Evolutionary conservation across 1,284 basidiomycete species (phyloP), one percentile per base, ranked within the genome.

Genomic region (Trametes polyzona): DNA sequence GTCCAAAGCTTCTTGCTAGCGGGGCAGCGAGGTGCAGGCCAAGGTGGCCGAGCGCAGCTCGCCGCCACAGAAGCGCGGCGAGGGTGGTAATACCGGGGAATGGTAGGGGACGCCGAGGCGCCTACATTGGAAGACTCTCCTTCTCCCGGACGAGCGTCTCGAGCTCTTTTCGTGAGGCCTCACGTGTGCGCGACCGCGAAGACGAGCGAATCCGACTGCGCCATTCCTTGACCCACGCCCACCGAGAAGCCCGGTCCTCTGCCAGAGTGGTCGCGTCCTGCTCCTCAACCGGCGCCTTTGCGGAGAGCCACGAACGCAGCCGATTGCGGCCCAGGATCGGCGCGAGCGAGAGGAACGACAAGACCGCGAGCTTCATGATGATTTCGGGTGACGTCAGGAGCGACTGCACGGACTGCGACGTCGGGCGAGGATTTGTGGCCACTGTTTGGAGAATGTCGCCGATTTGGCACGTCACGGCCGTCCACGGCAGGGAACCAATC

Each of bases 381-480:
- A 92, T 87, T 54, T 82, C 78, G 10, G 90, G 90, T 1, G 87
- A 87, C 36, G 86, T 76, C 32, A 93, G 73, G 17, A 92, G 71
- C 16, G 86, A 88, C 51, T 87, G 85, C 9, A 93, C 82, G 4
- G 87, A 88, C 69, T 88, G 82, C 55, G 86, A 80, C 12, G 82
- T 82, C 7, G 86, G 82, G 7, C 85, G 83, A 1, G 88, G 83
- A 7, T 84, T 80, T 9, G 84, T 84, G 19, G 88, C 86, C 24
- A 90, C 82, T 0, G 88, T 88, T 71, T 92, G 90, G 11, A 93
- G 80, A 46, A 93, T 90, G 71, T 93, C 90, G 27, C 90, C 90
- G 67, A 93, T 89, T 78, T 92, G 91, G 72, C 94, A 95, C 73
- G 86, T 93, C 67, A 86, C 93, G 55, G 84, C 91, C 65, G 84